Conservation (phyloP, 306 rosid species). For the barrel medic (Medicago truncatula) region DNA sequence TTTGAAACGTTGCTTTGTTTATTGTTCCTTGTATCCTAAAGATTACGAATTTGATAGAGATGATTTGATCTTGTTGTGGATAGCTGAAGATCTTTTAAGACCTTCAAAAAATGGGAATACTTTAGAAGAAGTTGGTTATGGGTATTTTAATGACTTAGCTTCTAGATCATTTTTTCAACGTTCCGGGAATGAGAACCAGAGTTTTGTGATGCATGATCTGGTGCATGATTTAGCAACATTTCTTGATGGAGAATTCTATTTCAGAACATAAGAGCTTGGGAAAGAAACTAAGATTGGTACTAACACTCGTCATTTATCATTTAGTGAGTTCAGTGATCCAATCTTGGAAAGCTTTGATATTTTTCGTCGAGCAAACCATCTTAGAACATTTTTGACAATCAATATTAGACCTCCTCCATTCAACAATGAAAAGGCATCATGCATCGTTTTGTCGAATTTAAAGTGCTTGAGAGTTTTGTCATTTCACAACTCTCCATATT, state of each 20-base stretch:
- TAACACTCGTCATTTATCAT: not conserved
- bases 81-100: slow-evolving; percentile 1
- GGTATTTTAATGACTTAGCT: slow-evolving; percentile 16
- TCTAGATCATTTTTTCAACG: slow-evolving; percentile 12
- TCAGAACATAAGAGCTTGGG: not conserved
- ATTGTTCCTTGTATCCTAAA: slow-evolving; percentile 8
- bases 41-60: not conserved
- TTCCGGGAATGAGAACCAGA: accelerated
- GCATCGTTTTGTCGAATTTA: not conserved
- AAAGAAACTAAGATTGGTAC: not conserved
- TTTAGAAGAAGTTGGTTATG: slow-evolving; percentile 24
- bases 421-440: not conserved
- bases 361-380: not conserved
- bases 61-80: not conserved
- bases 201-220: not conserved
- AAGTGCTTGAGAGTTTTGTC: not conserved
- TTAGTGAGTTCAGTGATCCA: not conserved
- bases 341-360: not conserved
- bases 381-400: not conserved
- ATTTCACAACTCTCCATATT: accelerated
- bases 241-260: not conserved
- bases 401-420: not conserved
- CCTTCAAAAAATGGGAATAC: not conserved
- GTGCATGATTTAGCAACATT: slow-evolving; percentile 20
- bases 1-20: slow-evolving; percentile 28